Evolutionary conservation across 441 rosid species (phyloP).

Genomic region (Euphorbia schlechtendalii): DNA sequence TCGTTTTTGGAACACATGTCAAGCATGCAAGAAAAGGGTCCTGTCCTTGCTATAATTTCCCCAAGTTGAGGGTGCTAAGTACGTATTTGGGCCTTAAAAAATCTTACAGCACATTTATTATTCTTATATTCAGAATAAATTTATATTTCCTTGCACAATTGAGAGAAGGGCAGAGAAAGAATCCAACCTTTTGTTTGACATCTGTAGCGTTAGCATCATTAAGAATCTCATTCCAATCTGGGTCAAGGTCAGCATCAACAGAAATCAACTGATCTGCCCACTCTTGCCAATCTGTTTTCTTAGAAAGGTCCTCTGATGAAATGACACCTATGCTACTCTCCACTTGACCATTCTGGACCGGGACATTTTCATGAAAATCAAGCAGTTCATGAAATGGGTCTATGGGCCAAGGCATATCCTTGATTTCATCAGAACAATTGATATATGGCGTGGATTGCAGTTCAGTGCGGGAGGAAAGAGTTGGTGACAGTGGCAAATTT

Average conservation of each 20-base stretch:
- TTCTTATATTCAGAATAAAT: too few relatives aligned
- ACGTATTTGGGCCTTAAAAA: too few relatives aligned
- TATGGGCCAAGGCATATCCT: constrained; percentile 44
- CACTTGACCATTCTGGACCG: constrained; percentile 35
- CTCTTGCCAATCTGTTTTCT: constrained; percentile 53
- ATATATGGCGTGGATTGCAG: too few relatives aligned
- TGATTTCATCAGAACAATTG: constrained; percentile 34
- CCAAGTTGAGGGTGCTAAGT: too few relatives aligned
- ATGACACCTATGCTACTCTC: constrained; percentile 37
- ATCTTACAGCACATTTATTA: too few relatives aligned
- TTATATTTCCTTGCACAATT: neutral
- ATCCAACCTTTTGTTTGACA: constrained; percentile 49
- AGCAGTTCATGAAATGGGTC: constrained; percentile 46
- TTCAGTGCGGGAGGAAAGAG: too few relatives aligned
- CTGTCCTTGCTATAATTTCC: too few relatives aligned
- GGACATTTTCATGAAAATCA: constrained; percentile 41
- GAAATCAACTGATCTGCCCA: constrained; percentile 67
- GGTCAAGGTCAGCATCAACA: constrained; percentile 51
- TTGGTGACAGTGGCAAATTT: too few relatives aligned
- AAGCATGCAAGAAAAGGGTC: too few relatives aligned
- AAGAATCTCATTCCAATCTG: constrained; percentile 67
- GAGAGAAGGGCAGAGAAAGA: neutral
- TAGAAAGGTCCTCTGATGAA: constrained; percentile 34
- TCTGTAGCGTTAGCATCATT: constrained; percentile 36
- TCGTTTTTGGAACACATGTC: too few relatives aligned